Conservation (phyloP, 1,139 yeast genomes). For the Suhomyces bolitotheri region DNA sequence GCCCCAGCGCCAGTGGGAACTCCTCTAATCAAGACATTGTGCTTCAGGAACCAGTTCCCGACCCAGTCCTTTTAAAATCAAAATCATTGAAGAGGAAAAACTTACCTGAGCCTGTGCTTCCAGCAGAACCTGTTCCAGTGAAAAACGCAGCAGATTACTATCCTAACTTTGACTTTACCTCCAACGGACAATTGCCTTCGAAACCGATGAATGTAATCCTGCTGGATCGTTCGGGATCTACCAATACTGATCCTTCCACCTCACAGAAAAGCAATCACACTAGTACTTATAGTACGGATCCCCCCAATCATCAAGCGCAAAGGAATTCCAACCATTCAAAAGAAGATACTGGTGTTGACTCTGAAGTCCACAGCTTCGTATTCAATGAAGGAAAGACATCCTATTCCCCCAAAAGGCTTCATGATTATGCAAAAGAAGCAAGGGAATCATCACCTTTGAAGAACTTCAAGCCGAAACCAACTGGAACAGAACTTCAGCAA, state of each 20-base stretch:
- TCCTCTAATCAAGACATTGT: constrained; percentile 14
- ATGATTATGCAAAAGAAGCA: constrained; percentile 23
- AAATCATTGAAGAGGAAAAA: constrained; percentile 30
- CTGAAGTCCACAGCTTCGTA: constrained; percentile 38
- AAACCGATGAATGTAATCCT: constrained; percentile 45
- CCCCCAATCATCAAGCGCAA: not conserved
- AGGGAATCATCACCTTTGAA: constrained; percentile 27
- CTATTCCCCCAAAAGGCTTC: constrained; percentile 22
- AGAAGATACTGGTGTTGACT: not conserved
- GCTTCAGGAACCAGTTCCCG: constrained; percentile 26
- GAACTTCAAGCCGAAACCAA: constrained; percentile 19
- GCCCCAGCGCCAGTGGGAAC: constrained; percentile 10
- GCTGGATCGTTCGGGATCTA: constrained; percentile 8
- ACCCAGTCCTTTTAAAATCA: constrained; percentile 27
- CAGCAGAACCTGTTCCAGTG: constrained; percentile 21
- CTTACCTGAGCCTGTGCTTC: constrained; percentile 28
- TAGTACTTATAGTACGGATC: constrained; percentile 8
- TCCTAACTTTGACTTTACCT: constrained; percentile 43
- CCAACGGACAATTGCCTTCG: constrained; percentile 44
- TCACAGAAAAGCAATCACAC: constrained; percentile 7
- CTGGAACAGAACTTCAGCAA: constrained; percentile 5
- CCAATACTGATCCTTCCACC: constrained; percentile 3
- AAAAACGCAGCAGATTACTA: constrained; percentile 24
- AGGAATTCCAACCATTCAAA: not conserved
- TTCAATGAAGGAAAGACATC: constrained; percentile 20